Base-by-base conservation (phyloP, 2,329 filamentous ascomycete genomes). In the Trichoderma sp. region DNA sequence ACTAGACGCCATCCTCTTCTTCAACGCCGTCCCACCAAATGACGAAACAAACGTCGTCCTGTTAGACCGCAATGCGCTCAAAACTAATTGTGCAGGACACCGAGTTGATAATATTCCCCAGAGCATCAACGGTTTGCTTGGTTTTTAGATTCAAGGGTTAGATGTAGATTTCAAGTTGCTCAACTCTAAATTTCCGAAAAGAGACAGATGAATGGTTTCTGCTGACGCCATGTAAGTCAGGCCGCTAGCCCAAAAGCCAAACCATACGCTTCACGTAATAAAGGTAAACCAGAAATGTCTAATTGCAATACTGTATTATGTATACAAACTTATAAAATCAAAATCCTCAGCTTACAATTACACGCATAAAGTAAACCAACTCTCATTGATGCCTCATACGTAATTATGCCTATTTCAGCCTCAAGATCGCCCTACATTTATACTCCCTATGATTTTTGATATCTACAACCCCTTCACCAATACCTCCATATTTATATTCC, bases 401-500 rank as follows among this genome's bases (percentile, higher is more conserved):
- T 64, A 24, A 71, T 67, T 58, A 67, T 32, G 47, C 34, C 58
- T 56, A 39, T 47, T 36, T 64, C 60, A 14, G 39, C 43, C 51
- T 47, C 39, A 62, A 26, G n/a, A 63, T 71, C 24, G 24, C 34
- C 58, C 51, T 57, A 12, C 43, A 43, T 39, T 64, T 63, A 36
- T 71, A 64, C 68, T 71, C 43, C 30, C 68, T 24, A 11, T 47
- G 43, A 21, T 51, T 71, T 64, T 71, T 30, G 47, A 71, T 43
- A 71, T 71, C 68, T 64, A 70, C 71, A 69, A 30, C 51, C 65
- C 28, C 61, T 61, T 32, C 56, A n/a, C 53, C 30, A 70, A 30
- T 21, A 9, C 53, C 63, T 47, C 21, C 57, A 28, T 64, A 58
- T 72, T 63, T 58, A 57, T 47, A 36, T 43, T 66, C 32, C 53